phyloP scores from a whole-genome alignment of 176 grass and related monocot species.

The Areca catechu region DNA sequence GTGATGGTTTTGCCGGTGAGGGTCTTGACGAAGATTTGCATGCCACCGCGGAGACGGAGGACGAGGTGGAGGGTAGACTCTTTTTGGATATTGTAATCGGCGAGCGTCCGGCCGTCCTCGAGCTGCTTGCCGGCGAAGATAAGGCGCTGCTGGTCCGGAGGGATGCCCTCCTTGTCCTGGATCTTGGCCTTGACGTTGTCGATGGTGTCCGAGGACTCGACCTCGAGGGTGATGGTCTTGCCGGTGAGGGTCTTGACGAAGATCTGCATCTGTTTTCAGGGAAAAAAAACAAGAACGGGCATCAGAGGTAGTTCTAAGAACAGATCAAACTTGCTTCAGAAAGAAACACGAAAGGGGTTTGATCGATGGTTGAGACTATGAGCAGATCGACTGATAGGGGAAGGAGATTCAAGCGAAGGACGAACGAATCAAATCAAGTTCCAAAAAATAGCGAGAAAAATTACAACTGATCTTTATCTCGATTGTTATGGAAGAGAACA shows the following conservation, averaged over 20 bases:
- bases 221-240: conserved; percentile 22
- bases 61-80: conserved; percentile 17
- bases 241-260: conserved; percentile 14
- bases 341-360: too few relatives aligned
- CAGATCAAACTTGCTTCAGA: too few relatives aligned
- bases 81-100: conserved; percentile 17
- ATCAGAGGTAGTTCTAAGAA: too few relatives aligned
- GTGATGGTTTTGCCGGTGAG: conserved; percentile 15
- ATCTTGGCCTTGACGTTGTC: conserved; percentile 20
- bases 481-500: too few relatives aligned
- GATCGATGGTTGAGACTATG: too few relatives aligned
- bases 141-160: conserved; percentile 6
- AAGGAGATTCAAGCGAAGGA: too few relatives aligned
- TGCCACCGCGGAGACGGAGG: conserved; percentile 7
- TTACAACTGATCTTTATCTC: too few relatives aligned
- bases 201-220: conserved; percentile 17
- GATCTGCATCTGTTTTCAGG: conserved; percentile 8
- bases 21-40: conserved; percentile 13
- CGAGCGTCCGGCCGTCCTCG: conserved; percentile 8
- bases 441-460: too few relatives aligned
- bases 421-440: too few relatives aligned
- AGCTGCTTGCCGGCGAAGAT: conserved; percentile 19
- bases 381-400: too few relatives aligned
- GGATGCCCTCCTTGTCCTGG: conserved; percentile 21
- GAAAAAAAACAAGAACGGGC: too few relatives aligned